A percentile compares a stretch with the other conserved stretches of the same genome.
Conservation (phyloP, 2,329 filamentous ascomycete species). For the Fusarium duplospermum region DNA sequence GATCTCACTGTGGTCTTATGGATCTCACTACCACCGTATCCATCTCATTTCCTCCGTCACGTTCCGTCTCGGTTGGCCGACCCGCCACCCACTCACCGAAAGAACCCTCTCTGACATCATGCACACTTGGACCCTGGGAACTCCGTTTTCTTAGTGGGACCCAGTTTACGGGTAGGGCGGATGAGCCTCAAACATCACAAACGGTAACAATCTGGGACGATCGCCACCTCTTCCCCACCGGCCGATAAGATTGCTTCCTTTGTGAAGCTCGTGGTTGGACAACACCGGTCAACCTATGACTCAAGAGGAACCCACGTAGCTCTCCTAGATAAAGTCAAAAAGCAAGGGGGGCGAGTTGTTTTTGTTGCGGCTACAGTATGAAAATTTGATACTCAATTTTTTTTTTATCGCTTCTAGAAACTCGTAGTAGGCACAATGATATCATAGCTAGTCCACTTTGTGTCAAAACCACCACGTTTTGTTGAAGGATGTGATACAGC, state of each 20-base stretch:
- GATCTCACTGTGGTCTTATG: neutral
- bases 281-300: conserved; percentile 13
- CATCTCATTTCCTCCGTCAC: neutral
- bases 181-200: conserved; percentile 1
- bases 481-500: neutral
- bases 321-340: conserved; percentile 13
- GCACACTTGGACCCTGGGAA: neutral
- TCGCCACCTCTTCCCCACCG: conserved; percentile 33
- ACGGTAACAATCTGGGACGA: conserved; percentile 7
- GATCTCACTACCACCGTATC: neutral
- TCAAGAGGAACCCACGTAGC: conserved; percentile 33
- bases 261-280: conserved; percentile 23
- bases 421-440: neutral
- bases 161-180: conserved; percentile 37
- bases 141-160: conserved; percentile 25
- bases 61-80: neutral
- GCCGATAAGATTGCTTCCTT: conserved; percentile 32
- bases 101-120: conserved; percentile 37
- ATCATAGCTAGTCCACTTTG: neutral
- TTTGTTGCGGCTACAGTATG: conserved; percentile 2
- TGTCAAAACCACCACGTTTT: neutral
- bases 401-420: neutral
- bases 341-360: conserved; percentile 2
- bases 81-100: conserved; percentile 6
- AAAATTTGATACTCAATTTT: neutral